Evolutionary conservation across 1,284 basidiomycete genomes (phyloP).

Genomic region (Naganishia cerealis): DNA sequence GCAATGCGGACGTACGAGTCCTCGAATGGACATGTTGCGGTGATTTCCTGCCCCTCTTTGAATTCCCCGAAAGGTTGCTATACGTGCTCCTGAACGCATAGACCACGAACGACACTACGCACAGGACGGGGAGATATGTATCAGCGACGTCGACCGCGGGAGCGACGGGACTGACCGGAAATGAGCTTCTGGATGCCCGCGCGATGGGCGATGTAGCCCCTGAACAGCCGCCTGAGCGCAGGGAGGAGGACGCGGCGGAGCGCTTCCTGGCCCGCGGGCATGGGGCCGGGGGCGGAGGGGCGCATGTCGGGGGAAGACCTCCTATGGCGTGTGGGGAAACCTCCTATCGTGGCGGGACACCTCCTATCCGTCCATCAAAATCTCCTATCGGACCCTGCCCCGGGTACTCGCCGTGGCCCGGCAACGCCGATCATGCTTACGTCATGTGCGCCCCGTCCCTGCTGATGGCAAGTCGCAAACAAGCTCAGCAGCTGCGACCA

Average conservation of each 20-base stretch:
- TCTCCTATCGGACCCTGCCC: no score
- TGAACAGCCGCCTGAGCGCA: constrained; percentile 12
- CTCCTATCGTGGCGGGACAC: no score
- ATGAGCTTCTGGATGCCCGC: constrained; percentile 15
- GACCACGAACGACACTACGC: constrained; percentile 20
- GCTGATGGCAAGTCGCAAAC: no score
- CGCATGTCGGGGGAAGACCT: no score
- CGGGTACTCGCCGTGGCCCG: no score
- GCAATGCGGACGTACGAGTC: not conserved
- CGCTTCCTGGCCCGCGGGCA: constrained; percentile 25
- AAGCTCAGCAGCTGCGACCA: no score
- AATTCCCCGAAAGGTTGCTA: constrained; percentile 19
- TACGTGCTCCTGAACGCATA: constrained; percentile 24
- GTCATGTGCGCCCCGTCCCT: no score
- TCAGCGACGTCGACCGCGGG: no score
- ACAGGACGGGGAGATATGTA: not conserved
- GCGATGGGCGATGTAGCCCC: constrained; percentile 9
- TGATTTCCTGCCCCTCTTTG: not conserved
- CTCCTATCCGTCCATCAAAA: no score
- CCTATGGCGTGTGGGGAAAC: no score
- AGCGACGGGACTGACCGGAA: constrained; percentile 1
- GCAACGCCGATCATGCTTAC: no score
- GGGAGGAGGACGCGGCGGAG: constrained; percentile 21
- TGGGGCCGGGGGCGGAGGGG: not conserved
- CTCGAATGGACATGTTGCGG: not conserved